A percentile compares a stretch with the other conserved stretches of the same genome.
phyloP scores from a whole-genome alignment of 352 stramenopile species.

The Pseudoperonospora humuli region DNA sequence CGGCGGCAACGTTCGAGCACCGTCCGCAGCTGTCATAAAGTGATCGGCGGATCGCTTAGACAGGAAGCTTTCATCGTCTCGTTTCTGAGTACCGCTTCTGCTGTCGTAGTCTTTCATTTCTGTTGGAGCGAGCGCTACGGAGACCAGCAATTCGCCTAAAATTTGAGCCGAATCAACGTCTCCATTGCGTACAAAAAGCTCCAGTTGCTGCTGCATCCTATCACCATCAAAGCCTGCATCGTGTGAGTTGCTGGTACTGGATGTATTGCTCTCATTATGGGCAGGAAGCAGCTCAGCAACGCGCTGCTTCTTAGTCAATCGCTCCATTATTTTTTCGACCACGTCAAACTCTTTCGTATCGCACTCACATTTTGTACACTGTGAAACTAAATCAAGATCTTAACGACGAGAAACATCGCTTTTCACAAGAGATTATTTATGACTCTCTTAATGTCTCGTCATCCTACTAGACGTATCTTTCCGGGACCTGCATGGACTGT shows the following conservation, averaged over 20 bases:
- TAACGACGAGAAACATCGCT: not conserved
- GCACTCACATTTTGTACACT: too few species aligned
- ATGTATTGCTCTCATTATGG: conserved; percentile 1
- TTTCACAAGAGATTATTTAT: too few species aligned
- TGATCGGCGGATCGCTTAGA: conserved; percentile 1
- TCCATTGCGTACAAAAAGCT: conserved; percentile 38
- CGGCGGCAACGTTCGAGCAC: conserved; percentile 7
- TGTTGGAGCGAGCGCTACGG: conserved; percentile 29
- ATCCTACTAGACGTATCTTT: too few species aligned
- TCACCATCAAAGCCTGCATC: conserved; percentile 24
- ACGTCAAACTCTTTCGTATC: too few species aligned
- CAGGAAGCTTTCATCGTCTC: conserved; percentile 9
- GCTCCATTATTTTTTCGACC: conserved; percentile 19
- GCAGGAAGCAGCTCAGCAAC: conserved; percentile 6
- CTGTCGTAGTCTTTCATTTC: conserved; percentile 1
- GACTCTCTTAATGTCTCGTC: not conserved
- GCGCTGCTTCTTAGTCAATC: conserved; percentile 29
- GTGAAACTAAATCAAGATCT: too few species aligned
- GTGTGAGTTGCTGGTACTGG: not conserved
- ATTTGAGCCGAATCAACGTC: conserved; percentile 53
- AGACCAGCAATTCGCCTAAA: conserved; percentile 52
- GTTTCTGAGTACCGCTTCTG: conserved; percentile 1
- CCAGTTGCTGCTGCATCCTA: conserved; percentile 57
- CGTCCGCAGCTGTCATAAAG: not conserved
- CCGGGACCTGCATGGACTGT: too few species aligned